Percentiles rank a stretch among this genome's conserved stretches.
These are phyloP conservation scores for Neoconidiobolus thromboides DNA, from an alignment of 371 early-diverging fungal genomes.

Conservation along the genomic window DNA sequence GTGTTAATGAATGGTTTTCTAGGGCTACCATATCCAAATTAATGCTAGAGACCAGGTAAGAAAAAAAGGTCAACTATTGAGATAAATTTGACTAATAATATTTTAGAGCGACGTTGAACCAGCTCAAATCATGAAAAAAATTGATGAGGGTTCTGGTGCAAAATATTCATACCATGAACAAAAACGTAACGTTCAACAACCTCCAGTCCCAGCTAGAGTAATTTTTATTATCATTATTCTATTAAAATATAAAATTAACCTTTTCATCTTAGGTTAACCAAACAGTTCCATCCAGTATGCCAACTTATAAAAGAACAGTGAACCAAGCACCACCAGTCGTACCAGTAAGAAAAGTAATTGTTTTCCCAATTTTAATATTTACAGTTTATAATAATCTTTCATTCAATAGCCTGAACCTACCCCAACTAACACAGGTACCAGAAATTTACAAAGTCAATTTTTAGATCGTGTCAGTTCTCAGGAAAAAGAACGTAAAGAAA, in stretches of 20 bases:
- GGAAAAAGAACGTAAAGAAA: conserved; percentile 1
- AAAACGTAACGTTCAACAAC: conserved; percentile 7
- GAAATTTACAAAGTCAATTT: conserved; percentile 3
- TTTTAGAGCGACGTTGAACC: conserved; percentile 52
- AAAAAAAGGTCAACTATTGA: conserved; percentile 12
- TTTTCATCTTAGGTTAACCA: not conserved
- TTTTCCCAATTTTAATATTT: not conserved
- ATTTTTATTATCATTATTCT: not conserved
- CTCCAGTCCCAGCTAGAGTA: conserved; percentile 10
- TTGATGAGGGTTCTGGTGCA: conserved; percentile 63
- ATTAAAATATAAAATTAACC: conserved; percentile 21
- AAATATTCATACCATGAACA: conserved; percentile 74
- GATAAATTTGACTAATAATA: conserved; percentile 5
- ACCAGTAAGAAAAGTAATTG: conserved; percentile 5
- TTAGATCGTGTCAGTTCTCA: not conserved
- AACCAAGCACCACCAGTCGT: conserved; percentile 12
- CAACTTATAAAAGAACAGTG: conserved; percentile 11
- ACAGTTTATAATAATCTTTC: conserved; percentile 3
- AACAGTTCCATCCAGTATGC: conserved; percentile 12
- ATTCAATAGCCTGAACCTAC: conserved; percentile 5
- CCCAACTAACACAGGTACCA: not conserved
- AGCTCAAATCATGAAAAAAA: conserved; percentile 59
- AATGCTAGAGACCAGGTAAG: conserved; percentile 45
- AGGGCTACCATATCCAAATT: conserved; percentile 74
- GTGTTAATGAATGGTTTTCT: not conserved